These are phyloP conservation scores for Claviceps sp. DNA, from an alignment of 2,329 filamentous ascomycete species.

Conservation along the genomic window DNA sequence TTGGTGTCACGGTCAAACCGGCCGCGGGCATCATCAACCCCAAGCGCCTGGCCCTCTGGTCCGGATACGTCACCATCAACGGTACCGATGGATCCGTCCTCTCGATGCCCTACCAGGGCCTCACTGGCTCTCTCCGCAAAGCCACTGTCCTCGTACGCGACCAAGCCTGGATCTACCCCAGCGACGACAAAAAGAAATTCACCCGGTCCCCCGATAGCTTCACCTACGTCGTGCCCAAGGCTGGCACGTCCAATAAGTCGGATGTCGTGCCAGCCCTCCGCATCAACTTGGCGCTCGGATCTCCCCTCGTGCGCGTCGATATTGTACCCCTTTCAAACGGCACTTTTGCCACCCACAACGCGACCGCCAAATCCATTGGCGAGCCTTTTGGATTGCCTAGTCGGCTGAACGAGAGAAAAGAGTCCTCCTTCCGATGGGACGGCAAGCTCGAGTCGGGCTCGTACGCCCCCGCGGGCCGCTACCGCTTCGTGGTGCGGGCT, in stretches of 20 bases:
- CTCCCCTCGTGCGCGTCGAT: constrained; percentile 27
- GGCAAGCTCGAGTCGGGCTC: constrained; percentile 30
- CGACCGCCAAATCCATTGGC: constrained; percentile 27
- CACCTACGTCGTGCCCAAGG: constrained; percentile 26
- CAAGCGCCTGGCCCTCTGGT: constrained; percentile 26
- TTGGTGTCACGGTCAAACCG: constrained; percentile 29
- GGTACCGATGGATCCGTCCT: constrained; percentile 11
- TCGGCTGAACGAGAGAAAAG: constrained; percentile 10
- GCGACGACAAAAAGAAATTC: constrained; percentile 14
- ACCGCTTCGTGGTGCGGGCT: constrained; percentile 33
- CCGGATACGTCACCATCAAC: constrained; percentile 27
- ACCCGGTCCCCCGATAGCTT: constrained; percentile 16
- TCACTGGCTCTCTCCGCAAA: constrained; percentile 20
- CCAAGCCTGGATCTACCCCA: constrained; percentile 15
- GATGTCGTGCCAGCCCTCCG: background rate
- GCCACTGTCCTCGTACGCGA: constrained; percentile 9
- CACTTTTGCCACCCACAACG: constrained; percentile 16
- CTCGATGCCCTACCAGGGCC: constrained; percentile 26
- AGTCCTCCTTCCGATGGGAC: constrained; percentile 22
- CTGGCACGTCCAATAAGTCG: constrained; percentile 17
- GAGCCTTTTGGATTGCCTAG: constrained; percentile 26
- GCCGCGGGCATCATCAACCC: constrained; percentile 24
- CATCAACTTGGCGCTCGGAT: constrained; percentile 29
- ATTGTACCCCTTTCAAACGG: constrained; percentile 20
- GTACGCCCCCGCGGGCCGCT: constrained; percentile 32